phyloP scores from a whole-genome alignment of 495 filamentous ascomycete genomes.

The Glarea lozoyensis region DNA sequence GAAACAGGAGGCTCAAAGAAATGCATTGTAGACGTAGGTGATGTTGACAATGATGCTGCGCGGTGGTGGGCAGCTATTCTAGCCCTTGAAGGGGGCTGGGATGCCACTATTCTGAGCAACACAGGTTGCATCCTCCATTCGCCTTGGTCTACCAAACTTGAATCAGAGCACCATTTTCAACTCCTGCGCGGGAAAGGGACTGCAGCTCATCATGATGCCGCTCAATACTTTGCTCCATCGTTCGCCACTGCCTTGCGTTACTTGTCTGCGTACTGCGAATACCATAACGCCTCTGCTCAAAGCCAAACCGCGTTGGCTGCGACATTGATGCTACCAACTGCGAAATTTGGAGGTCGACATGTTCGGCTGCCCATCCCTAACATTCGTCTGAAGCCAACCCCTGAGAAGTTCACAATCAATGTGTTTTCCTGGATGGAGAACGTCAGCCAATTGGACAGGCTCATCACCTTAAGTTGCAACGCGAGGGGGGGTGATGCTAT shows the following conservation, averaged over 20 bases:
- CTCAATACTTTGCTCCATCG: constrained; percentile 13
- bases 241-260: constrained; percentile 13
- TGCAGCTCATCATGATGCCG: constrained; percentile 7
- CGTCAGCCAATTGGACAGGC: constrained; percentile 14
- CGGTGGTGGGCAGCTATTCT: constrained; percentile 28
- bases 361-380: constrained; percentile 11
- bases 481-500: constrained; percentile 14
- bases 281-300: constrained; percentile 11
- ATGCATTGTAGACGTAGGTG: constrained; percentile 19
- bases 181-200: constrained; percentile 15
- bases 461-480: constrained; percentile 19
- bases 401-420: constrained; percentile 9
- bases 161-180: constrained; percentile 14
- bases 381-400: constrained; percentile 10
- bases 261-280: constrained; percentile 16
- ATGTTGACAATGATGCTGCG: constrained; percentile 22
- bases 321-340: constrained; percentile 16
- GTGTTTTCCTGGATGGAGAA: constrained; percentile 10
- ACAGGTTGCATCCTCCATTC: constrained; percentile 16
- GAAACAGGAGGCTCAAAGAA: constrained; percentile 2
- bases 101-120: constrained; percentile 17
- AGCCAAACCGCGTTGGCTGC: constrained; percentile 16
- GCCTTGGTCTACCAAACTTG: constrained; percentile 17
- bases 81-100: constrained; percentile 23
- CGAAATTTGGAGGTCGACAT: constrained; percentile 12